Evolutionary conservation across 345 rosid species (phyloP).

Genomic region (Lepidium didymum): DNA sequence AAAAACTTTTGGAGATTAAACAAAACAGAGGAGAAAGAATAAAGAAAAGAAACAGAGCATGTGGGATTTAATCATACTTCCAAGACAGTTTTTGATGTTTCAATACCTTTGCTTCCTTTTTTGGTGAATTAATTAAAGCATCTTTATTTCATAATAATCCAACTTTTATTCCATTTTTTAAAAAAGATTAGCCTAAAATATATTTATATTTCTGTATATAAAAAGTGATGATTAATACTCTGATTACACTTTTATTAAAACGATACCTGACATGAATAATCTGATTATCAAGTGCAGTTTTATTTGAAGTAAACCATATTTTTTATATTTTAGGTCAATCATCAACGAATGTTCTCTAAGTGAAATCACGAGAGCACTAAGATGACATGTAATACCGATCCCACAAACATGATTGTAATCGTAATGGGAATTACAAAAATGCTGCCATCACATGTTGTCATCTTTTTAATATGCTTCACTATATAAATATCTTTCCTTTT

Average conservation of each 20-base stretch:
- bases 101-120: constrained; percentile 1
- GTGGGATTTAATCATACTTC: constrained; percentile 29
- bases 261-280: neutral
- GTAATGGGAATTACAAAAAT: neutral
- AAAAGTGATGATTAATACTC: neutral
- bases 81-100: constrained; percentile 20
- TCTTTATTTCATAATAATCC: constrained; percentile 17
- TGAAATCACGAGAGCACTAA: constrained; percentile 5
- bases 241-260: neutral
- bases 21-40: constrained; percentile 13
- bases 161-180: neutral
- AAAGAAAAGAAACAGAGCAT: constrained; percentile 28
- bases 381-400: constrained; percentile 19
- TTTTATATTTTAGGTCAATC: neutral
- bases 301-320: neutral
- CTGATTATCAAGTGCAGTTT: neutral
- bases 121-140: constrained; percentile 16
- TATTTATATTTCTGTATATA: neutral
- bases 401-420: constrained; percentile 13
- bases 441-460: constrained; percentile 19
- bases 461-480: constrained; percentile 1
- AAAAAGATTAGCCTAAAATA: neutral
- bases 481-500: neutral
- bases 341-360: neutral
- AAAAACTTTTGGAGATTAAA: neutral